Conservation (phyloP, 2,329 filamentous ascomycete genomes). For the Botrytis porri region DNA sequence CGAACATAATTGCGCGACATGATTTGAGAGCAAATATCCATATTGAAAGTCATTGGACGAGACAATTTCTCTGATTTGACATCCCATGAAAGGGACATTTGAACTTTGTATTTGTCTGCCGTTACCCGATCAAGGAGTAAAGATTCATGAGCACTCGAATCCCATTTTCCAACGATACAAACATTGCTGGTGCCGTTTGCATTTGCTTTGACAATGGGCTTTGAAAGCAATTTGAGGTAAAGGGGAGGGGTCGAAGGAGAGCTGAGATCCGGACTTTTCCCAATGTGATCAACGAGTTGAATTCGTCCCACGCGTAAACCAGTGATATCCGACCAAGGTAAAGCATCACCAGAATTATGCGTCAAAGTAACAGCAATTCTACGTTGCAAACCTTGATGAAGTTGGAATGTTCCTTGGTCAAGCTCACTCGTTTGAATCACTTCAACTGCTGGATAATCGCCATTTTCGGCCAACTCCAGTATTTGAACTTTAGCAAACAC, state of each 20-base stretch:
- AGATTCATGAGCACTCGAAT: conserved; percentile 88
- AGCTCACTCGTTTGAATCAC: conserved; percentile 81
- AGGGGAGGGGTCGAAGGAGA: conserved; percentile 67
- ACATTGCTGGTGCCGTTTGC: conserved; percentile 87
- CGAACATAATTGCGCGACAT: conserved; percentile 80
- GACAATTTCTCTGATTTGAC: conserved; percentile 78
- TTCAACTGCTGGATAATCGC: conserved; percentile 88
- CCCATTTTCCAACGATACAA: conserved; percentile 89
- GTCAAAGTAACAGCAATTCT: conserved; percentile 85
- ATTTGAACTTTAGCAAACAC: conserved; percentile 85
- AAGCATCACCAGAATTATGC: conserved; percentile 80
- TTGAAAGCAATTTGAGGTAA: conserved; percentile 69
- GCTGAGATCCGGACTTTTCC: conserved; percentile 78
- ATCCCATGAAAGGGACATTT: conserved; percentile 84
- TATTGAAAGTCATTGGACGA: conserved; percentile 83
- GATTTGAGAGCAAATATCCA: conserved; percentile 79
- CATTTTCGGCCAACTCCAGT: conserved; percentile 85
- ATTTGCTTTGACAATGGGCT: conserved; percentile 78
- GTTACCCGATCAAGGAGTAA: conserved; percentile 92
- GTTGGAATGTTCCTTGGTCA: conserved; percentile 87
- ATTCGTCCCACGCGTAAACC: conserved; percentile 76
- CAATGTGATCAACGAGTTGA: conserved; percentile 77
- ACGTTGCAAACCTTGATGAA: conserved; percentile 91
- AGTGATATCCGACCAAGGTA: conserved; percentile 85
- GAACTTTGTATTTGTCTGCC: conserved; percentile 87